Evolutionary conservation across 2,329 filamentous ascomycete genomes (phyloP).

Genomic region (Fusarium piperis): DNA sequence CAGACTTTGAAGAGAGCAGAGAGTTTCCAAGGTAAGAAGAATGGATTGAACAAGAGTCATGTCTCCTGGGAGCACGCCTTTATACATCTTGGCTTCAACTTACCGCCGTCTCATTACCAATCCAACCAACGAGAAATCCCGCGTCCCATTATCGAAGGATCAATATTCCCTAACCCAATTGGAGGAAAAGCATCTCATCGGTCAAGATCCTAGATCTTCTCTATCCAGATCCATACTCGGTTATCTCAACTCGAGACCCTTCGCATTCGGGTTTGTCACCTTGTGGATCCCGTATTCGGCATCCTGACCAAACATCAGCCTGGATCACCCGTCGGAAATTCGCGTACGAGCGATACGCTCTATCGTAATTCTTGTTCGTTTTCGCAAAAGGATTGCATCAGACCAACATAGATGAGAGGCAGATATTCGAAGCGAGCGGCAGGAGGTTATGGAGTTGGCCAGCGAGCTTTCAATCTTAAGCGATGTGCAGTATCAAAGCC

Average conservation of each 20-base stretch:
- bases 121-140: background rate
- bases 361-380: constrained; percentile 27
- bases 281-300: constrained; percentile 22
- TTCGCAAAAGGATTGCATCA: constrained; percentile 16
- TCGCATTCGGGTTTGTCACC: constrained; percentile 28
- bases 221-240: constrained; percentile 6
- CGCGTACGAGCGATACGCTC: background rate
- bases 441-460: background rate
- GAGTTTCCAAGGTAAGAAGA: background rate
- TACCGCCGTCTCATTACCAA: background rate
- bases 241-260: background rate
- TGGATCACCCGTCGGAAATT: background rate
- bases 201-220: background rate
- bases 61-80: background rate
- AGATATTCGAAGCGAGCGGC: background rate
- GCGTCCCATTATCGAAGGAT: background rate
- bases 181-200: background rate
- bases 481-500: constrained; percentile 4
- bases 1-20: background rate
- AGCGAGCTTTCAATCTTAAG: background rate
- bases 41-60: background rate
- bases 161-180: background rate
- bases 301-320: background rate
- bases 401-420: background rate
- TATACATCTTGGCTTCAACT: background rate